Percentiles rank a stretch among this genome's conserved stretches.
These are phyloP conservation scores for Colletotrichum neosansevieriae DNA, from an alignment of 2,329 filamentous ascomycete species.

Conservation along the genomic window DNA sequence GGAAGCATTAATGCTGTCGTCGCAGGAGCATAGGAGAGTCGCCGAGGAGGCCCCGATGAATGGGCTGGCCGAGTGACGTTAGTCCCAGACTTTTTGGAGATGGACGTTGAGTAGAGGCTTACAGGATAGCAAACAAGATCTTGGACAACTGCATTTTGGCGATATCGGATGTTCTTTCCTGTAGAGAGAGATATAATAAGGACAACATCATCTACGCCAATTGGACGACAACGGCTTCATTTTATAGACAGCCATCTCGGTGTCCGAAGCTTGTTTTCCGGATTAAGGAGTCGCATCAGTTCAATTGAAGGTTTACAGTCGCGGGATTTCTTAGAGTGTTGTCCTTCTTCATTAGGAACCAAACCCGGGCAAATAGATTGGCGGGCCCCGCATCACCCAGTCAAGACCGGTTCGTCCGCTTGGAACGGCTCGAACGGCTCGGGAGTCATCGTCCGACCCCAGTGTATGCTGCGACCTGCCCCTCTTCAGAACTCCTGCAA, in stretches of 20 bases:
- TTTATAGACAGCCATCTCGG: background rate
- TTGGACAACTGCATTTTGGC: conserved; percentile 10
- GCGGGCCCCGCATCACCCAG: background rate
- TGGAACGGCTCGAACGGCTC: background rate
- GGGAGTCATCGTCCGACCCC: background rate
- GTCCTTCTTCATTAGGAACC: conserved; percentile 10
- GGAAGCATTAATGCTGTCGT: background rate
- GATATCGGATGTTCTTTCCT: background rate
- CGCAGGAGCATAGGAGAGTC: conserved; percentile 8
- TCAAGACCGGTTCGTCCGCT: background rate
- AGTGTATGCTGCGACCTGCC: too few relatives aligned
- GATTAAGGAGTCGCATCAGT: background rate
- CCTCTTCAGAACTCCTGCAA: background rate
- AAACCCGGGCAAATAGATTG: conserved; percentile 14
- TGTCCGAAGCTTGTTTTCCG: background rate
- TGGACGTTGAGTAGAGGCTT: background rate
- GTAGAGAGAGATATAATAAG: too few relatives aligned
- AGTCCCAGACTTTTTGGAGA: background rate
- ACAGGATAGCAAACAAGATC: conserved; percentile 1
- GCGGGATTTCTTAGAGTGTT: background rate
- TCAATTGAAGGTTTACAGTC: background rate
- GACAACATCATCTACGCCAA: too few relatives aligned
- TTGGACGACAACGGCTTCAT: too few relatives aligned
- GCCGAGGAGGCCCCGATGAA: conserved; percentile 20
- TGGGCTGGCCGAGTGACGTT: background rate